These are phyloP conservation scores for Penicillium concentricum DNA, from an alignment of 2,329 filamentous ascomycete species.

Conservation along the genomic window DNA sequence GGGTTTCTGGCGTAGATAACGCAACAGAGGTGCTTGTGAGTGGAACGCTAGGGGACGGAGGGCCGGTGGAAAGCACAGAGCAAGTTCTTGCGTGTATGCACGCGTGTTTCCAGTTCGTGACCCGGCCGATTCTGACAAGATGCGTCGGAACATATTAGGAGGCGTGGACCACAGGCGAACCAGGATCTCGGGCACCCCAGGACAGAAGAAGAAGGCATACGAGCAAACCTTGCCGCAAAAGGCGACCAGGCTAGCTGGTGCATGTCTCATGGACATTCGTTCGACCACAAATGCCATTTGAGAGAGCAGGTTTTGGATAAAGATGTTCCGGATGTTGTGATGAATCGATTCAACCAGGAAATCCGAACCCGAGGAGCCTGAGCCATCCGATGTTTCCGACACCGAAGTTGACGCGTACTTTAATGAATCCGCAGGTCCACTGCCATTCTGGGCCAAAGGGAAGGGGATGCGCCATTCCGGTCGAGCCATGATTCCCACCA, in stretches of 20 bases:
- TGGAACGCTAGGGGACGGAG: conserved; percentile 62
- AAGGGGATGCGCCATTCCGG: conserved; percentile 80
- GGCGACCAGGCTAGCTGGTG: conserved; percentile 69
- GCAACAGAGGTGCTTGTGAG: conserved; percentile 60
- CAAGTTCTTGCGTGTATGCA: conserved; percentile 60
- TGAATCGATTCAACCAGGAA: conserved; percentile 75
- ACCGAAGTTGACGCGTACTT: conserved; percentile 46
- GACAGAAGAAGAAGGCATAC: conserved; percentile 91
- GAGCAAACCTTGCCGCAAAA: conserved; percentile 90
- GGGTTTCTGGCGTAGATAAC: conserved; percentile 62
- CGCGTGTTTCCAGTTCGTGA: conserved; percentile 54
- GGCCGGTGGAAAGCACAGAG: conserved; percentile 67
- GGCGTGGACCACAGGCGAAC: conserved; percentile 77
- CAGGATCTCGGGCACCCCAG: conserved; percentile 78
- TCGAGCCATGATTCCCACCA: conserved; percentile 80
- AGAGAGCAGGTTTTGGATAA: conserved; percentile 74
- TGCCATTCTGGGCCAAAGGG: conserved; percentile 56
- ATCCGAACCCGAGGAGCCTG: conserved; percentile 56
- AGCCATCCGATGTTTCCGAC: conserved; percentile 59
- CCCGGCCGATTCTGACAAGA: conserved; percentile 67
- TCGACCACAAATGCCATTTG: conserved; percentile 88
- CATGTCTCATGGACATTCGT: conserved; percentile 78
- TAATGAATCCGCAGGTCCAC: conserved; percentile 29
- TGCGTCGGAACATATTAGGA: conserved; percentile 66
- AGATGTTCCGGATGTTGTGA: conserved; percentile 86